These are phyloP conservation scores for Hippophae gyantsensis DNA, from an alignment of 306 rosid species.

Conservation along the genomic window DNA sequence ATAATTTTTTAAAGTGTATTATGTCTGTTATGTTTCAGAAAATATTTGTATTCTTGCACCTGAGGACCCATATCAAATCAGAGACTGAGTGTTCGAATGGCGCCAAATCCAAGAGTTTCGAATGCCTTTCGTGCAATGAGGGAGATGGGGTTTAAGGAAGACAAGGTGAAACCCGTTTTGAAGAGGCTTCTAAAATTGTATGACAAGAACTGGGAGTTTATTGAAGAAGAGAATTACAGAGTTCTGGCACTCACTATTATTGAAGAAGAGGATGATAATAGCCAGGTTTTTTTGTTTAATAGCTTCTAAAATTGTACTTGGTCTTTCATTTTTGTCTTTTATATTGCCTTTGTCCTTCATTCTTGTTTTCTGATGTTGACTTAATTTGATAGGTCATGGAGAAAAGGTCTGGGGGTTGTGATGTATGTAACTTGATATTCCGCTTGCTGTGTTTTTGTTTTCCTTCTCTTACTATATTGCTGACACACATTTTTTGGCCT, in stretches of 20 bases:
- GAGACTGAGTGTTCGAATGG: slow-evolving; percentile 29
- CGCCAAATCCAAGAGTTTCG: slow-evolving; percentile 51
- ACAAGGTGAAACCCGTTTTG: slow-evolving; percentile 62
- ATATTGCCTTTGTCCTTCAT: not conserved
- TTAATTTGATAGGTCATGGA: too few relatives aligned
- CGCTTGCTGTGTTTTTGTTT: not conserved
- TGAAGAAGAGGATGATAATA: slow-evolving; percentile 48
- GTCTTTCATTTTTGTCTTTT: not conserved
- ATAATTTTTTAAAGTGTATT: too few relatives aligned
- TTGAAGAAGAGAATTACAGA: slow-evolving; percentile 85
- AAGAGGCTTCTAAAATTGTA: slow-evolving; percentile 62
- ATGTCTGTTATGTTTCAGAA: slow-evolving; percentile 4
- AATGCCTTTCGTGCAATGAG: slow-evolving; percentile 71
- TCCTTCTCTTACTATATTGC: slow-evolving; percentile 13
- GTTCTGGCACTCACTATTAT: slow-evolving; percentile 80
- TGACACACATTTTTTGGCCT: slow-evolving; percentile 2
- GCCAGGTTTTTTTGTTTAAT: slow-evolving; percentile 29
- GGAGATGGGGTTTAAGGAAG: slow-evolving; percentile 52
- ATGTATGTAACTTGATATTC: too few relatives aligned
- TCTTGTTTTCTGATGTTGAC: too few relatives aligned
- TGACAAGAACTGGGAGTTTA: slow-evolving; percentile 78
- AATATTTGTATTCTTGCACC: slow-evolving; percentile 18
- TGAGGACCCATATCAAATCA: slow-evolving; percentile 9
- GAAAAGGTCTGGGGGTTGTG: too few relatives aligned
- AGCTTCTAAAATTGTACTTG: not conserved